Evolutionary conservation across 148 eudicot genomes (phyloP).

Genomic region (Arctostaphylos glauca): DNA sequence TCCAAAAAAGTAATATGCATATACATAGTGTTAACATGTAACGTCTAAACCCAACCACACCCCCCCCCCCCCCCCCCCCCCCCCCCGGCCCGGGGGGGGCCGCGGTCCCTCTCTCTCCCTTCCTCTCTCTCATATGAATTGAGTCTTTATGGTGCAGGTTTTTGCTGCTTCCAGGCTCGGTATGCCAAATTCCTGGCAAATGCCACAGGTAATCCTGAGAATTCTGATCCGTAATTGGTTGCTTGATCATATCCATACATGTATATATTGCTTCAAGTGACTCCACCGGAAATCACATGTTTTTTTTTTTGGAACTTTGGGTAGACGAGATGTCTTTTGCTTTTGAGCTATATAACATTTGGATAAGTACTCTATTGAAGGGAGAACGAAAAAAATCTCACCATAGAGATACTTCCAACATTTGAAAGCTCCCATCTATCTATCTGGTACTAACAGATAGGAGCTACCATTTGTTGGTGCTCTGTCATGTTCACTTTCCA

Average conservation of each 20-base stretch:
- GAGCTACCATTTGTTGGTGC: too few species aligned
- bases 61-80: too few species aligned
- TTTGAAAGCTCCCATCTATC: not conserved
- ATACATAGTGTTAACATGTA: too few species aligned
- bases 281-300: not conserved
- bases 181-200: constrained; percentile 87
- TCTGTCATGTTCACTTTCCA: too few species aligned
- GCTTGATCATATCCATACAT: not conserved
- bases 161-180: constrained; percentile 93
- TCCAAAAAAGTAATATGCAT: constrained; percentile 47
- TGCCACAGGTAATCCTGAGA: constrained; percentile 71
- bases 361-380: not conserved
- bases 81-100: too few species aligned
- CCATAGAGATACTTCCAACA: not conserved
- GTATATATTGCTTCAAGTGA: not conserved
- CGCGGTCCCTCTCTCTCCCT: too few species aligned
- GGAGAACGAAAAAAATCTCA: not conserved
- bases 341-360: not conserved
- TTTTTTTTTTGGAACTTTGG: not conserved
- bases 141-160: constrained; percentile 36
- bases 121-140: not conserved
- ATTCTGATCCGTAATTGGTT: not conserved
- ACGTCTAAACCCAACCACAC: too few species aligned
- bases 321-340: not conserved
- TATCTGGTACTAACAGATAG: too few species aligned